Evolutionary conservation across 164 flowering plant species (phyloP), one percentile per base, ranked within the genome.

Genomic region (Hamamelis virginiana): DNA sequence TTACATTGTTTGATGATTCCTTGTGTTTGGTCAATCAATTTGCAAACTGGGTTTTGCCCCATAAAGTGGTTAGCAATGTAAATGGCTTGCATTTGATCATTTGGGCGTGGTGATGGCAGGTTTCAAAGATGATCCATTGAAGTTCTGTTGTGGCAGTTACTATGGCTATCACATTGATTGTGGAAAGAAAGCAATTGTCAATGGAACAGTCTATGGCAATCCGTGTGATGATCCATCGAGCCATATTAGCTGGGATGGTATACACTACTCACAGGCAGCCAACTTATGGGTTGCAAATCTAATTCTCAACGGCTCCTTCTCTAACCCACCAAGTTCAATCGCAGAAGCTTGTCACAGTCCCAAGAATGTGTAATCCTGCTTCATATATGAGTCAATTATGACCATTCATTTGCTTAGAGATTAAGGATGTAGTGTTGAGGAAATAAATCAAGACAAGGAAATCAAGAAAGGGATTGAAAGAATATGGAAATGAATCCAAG

Each of bases 181-280:
- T 65, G 88, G 90, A 27, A 64, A 74, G 65, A 81, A 28, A 53
- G 82, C 53, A 5, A 41, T 50, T 8, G 78, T 84, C 12, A 86
- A 86, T 60, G 90, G 94, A 33, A 91, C 86, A 5, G 82, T 80
- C 25, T 85, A 81, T 66, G 90, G 89, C 5, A 75, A 70, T 48
- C 71, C 91, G 1, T 91, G 96, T 67, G 18, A 38, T 12, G 26
- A 85, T 65, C 91, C 89, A 9, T 68, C 80, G 16, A 74, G 18
- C 46, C 69, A 70, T 59, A 76, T 91, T 33, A 89, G 89, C 77
- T 91, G 96, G 96, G 96, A 91, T 73, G 90, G 91, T 21, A 80
- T 86, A 67, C 96, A 91, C 61, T 89, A 88, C 64, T 55, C 88
- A 14, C 68, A 91, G 64, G 82, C 88, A 0, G 93, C 93, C 0